Evolutionary conservation across 257 asterid species (phyloP).

Genomic region (Plantago elongata): DNA sequence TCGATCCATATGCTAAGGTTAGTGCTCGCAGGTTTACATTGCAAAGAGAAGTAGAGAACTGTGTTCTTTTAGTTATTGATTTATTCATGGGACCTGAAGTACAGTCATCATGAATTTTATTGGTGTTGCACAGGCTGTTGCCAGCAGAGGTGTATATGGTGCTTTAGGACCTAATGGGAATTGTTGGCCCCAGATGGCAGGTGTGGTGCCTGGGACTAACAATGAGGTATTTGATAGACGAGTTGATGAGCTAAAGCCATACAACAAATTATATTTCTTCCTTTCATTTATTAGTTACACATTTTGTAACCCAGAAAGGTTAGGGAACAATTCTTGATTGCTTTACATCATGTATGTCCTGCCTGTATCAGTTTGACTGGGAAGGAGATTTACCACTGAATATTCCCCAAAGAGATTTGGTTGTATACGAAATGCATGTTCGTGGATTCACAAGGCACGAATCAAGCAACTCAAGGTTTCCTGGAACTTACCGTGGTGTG

Average conservation of each 20-base stretch:
- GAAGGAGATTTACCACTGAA: conserved; percentile 91
- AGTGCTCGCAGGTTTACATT: conserved; percentile 15
- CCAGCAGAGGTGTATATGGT: conserved; percentile 77
- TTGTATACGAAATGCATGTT: conserved; percentile 93
- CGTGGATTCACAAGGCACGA: conserved; percentile 94
- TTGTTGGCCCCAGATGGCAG: conserved; percentile 93
- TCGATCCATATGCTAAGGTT: conserved; percentile 97
- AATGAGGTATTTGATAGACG: conserved; percentile 49
- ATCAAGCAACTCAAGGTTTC: conserved; percentile 65
- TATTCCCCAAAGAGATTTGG: conserved; percentile 61
- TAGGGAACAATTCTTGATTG: background rate
- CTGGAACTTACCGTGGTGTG: conserved; percentile 85
- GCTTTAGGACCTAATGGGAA: conserved; percentile 56
- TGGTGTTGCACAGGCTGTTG: conserved; percentile 49
- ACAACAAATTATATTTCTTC: background rate
- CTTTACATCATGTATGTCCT: conserved; percentile 11
- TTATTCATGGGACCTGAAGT: background rate
- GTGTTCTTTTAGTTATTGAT: conserved; percentile 1
- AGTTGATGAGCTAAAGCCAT: background rate
- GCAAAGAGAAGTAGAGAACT: background rate
- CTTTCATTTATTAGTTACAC: background rate
- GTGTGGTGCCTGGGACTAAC: conserved; percentile 54
- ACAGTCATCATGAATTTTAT: background rate
- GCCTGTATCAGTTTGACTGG: conserved; percentile 82
- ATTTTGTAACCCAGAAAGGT: too few species aligned